Conservation (phyloP, 306 rosid species). For the Luffa acutangula region DNA sequence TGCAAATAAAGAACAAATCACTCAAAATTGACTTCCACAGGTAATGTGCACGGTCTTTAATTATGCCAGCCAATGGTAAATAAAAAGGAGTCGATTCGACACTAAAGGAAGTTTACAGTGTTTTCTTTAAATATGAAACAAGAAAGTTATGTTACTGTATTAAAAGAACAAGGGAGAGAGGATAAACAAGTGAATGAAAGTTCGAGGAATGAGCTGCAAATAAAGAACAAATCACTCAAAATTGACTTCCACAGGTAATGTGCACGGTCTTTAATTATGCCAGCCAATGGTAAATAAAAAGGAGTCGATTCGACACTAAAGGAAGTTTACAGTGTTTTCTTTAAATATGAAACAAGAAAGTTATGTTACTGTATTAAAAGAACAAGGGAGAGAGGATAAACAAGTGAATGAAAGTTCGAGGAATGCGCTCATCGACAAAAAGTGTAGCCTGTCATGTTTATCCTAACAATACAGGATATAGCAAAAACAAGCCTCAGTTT, state of each 20-base stretch:
- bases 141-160: not conserved
- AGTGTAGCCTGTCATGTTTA: not conserved
- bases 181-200: not conserved
- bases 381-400: not conserved
- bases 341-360: not conserved
- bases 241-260: too few relatives aligned
- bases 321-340: not conserved
- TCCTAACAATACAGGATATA: not conserved
- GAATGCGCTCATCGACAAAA: not conserved
- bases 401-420: not conserved
- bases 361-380: not conserved
- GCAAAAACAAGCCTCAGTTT: not conserved
- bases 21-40: not conserved
- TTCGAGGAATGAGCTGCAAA: not conserved
- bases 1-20: conserved; percentile 6
- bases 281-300: too few relatives aligned
- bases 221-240: too few relatives aligned
- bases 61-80: not conserved
- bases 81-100: not conserved
- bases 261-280: too few relatives aligned
- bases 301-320: not conserved
- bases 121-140: not conserved
- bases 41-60: not conserved
- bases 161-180: not conserved
- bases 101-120: not conserved